phyloP scores from a whole-genome alignment of 805 yeast species.

The Torulaspora microellipsoides region DNA sequence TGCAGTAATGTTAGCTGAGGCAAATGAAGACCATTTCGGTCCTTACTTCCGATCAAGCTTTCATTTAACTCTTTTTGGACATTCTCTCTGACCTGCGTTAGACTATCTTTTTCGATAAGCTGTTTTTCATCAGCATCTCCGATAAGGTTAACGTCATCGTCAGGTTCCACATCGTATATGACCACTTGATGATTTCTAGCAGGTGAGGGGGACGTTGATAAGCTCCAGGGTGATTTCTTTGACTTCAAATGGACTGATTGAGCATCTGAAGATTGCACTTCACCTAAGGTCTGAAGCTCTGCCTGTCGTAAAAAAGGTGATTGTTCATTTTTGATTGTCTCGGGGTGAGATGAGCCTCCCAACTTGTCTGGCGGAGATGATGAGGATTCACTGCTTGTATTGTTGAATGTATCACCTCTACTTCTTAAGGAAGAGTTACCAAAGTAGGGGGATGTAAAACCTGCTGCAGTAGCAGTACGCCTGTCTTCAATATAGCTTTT shows the following conservation, averaged over 20 bases:
- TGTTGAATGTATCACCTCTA: conserved; percentile 4
- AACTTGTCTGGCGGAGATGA: background rate
- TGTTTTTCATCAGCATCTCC: conserved; percentile 3
- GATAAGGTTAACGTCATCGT: conserved; percentile 22
- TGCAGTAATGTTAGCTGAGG: background rate
- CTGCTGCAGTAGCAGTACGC: background rate
- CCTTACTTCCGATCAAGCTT: conserved; percentile 3
- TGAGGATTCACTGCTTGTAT: no score
- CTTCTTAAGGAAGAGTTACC: conserved; percentile 8
- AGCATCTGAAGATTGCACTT: no score
- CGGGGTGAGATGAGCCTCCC: background rate
- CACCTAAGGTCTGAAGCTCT: background rate
- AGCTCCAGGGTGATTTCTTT: no score
- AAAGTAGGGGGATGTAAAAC: conserved; percentile 15
- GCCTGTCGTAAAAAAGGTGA: background rate
- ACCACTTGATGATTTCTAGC: background rate
- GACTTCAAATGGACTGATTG: no score
- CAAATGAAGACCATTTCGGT: background rate
- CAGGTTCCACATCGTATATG: conserved; percentile 21
- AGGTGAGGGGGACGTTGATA: no score
- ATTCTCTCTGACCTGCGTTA: conserved; percentile 4
- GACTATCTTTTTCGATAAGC: background rate
- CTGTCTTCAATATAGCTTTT: background rate
- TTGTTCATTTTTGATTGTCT: background rate
- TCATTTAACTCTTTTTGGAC: conserved; percentile 9